Percentiles rank a stretch among this genome's conserved stretches.
These are phyloP conservation scores for Debaryomyces prosopidis DNA, from an alignment of 805 yeast species.

Conservation along the genomic window DNA sequence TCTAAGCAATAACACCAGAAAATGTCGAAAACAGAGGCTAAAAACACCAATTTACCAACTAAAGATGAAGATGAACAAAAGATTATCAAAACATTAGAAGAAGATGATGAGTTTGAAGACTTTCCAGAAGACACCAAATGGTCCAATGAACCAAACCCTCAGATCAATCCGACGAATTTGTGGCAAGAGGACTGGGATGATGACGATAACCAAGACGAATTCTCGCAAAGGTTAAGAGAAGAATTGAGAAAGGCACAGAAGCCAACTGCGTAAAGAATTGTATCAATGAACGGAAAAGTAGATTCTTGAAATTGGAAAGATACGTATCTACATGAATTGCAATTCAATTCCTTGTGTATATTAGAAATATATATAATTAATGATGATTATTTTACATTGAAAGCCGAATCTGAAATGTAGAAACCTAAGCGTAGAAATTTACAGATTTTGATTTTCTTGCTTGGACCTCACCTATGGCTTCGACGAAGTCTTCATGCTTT, in stretches of 20 bases:
- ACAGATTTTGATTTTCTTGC: conserved; percentile 95
- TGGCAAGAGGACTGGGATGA: conserved; percentile 99
- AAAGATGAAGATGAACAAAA: conserved; percentile 30
- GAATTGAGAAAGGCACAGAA: conserved; percentile 34
- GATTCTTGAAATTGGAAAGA: neutral
- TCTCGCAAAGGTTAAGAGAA: conserved; percentile 68
- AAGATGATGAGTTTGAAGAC: conserved; percentile 96
- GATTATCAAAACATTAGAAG: conserved; percentile 75
- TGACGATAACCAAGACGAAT: conserved; percentile 89
- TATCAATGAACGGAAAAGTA: too few relatives aligned
- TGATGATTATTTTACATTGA: neutral
- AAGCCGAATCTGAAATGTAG: neutral
- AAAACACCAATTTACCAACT: neutral
- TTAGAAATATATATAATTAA: conserved; percentile 3
- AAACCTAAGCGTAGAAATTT: conserved; percentile 82
- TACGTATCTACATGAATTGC: neutral
- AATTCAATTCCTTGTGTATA: neutral
- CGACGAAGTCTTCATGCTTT: conserved; percentile 96
- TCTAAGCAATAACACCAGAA: neutral
- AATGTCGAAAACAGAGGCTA: conserved; percentile 5
- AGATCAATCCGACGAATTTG: conserved; percentile 56
- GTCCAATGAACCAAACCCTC: conserved; percentile 58
- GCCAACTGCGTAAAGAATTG: conserved; percentile 4
- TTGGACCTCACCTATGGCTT: conserved; percentile 97
- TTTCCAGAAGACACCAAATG: conserved; percentile 86